Evolutionary conservation across 441 rosid genomes (phyloP).

Genomic region (Gossypium laxum): DNA sequence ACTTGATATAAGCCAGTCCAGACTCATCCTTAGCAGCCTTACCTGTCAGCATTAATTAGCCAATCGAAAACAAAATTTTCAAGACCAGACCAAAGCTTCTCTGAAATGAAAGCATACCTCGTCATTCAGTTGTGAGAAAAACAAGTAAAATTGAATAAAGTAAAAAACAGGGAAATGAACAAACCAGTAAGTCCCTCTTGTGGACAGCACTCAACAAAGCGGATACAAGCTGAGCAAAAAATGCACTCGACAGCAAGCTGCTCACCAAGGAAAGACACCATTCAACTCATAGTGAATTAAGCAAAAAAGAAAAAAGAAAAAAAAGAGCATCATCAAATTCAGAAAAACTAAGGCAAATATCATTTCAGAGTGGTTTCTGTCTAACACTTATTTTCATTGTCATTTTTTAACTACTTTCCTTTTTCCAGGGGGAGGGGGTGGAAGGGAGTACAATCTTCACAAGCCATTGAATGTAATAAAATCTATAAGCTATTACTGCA

Average conservation of each 20-base stretch:
- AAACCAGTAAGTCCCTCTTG: slow-evolving; percentile 96
- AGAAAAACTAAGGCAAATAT: background rate
- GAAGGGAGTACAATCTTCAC: background rate
- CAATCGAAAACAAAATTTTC: slow-evolving; percentile 98
- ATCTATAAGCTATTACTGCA: background rate
- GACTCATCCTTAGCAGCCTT: slow-evolving; percentile 21
- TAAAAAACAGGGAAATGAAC: slow-evolving; percentile 21
- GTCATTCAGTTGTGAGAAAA: slow-evolving; percentile 14
- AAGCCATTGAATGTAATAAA: background rate
- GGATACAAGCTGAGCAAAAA: slow-evolving; percentile 98
- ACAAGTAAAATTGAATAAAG: slow-evolving; percentile 16
- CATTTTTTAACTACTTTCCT: background rate
- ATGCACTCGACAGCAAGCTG: slow-evolving; percentile 99
- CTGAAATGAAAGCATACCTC: slow-evolving; percentile 40
- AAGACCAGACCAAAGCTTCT: slow-evolving; percentile 98
- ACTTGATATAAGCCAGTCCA: background rate
- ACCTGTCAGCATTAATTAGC: slow-evolving; percentile 98
- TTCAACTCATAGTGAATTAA: slow-evolving; percentile 16
- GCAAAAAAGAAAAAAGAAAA: background rate
- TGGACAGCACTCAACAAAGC: slow-evolving; percentile 97
- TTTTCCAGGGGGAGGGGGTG: background rate
- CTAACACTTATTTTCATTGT: background rate
- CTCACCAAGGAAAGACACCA: slow-evolving; percentile 21
- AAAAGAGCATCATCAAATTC: background rate
- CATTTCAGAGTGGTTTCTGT: background rate